Conservation (phyloP, 2,329 filamentous ascomycete species). For the Epichloe gansuensis region DNA sequence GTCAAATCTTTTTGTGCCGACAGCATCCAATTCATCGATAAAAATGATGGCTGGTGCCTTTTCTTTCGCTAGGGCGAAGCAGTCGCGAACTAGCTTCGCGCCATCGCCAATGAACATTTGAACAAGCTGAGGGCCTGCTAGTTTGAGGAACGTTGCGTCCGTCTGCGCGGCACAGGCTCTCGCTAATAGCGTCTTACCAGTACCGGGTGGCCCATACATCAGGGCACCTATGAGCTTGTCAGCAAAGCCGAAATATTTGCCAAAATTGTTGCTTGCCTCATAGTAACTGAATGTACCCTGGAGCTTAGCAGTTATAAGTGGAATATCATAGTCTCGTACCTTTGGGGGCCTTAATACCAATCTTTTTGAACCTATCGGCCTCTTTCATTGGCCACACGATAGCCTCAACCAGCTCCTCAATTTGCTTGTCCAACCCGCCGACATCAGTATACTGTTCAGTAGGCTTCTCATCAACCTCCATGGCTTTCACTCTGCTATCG, state of each 20-base stretch:
- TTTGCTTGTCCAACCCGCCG: constrained; percentile 95
- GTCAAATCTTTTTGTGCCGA: constrained; percentile 98
- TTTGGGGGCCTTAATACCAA: constrained; percentile 98
- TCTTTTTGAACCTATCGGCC: constrained; percentile 97
- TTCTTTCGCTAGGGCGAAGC: constrained; percentile 94
- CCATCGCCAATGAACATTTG: constrained; percentile 99
- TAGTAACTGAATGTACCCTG: background rate
- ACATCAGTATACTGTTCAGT: constrained; percentile 99
- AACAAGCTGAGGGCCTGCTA: constrained; percentile 91
- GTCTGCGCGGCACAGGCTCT: constrained; percentile 95
- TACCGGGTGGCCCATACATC: constrained; percentile 93
- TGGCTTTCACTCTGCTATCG: constrained; percentile 96
- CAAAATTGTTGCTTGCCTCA: background rate
- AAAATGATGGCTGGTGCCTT: constrained; percentile 99
- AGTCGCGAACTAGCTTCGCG: constrained; percentile 93
- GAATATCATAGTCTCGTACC: constrained; percentile 45
- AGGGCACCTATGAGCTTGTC: constrained; percentile 64
- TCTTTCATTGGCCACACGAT: constrained; percentile 99
- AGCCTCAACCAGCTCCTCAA: constrained; percentile 94
- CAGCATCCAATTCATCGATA: constrained; percentile 94
- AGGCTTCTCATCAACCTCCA: constrained; percentile 99
- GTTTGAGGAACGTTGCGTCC: constrained; percentile 95
- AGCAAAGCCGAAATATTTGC: background rate
- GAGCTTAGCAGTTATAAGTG: no score
- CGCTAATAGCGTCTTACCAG: constrained; percentile 82